These are phyloP conservation scores for Jasminum sambac DNA, from an alignment of 257 asterid genomes.

Conservation along the genomic window DNA sequence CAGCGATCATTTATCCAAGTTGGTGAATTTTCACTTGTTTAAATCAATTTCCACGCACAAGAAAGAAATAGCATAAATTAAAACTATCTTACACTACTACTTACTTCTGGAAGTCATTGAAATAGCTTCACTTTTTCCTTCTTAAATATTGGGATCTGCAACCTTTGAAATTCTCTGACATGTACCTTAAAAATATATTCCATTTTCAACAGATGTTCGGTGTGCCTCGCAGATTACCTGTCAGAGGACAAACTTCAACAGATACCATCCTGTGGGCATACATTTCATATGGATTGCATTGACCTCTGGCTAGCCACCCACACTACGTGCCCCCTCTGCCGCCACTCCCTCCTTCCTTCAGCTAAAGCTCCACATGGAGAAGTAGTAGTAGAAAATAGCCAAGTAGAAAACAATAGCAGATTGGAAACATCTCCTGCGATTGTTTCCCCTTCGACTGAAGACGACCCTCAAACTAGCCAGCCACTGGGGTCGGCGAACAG, in stretches of 20 bases:
- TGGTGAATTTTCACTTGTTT: not conserved
- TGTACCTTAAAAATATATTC: not conserved
- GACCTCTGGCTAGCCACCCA: conserved; percentile 76
- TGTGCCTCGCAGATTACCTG: conserved; percentile 78
- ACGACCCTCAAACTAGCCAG: conserved; percentile 36
- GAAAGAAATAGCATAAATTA: not conserved
- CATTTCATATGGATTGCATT: conserved; percentile 82
- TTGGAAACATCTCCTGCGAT: conserved; percentile 15
- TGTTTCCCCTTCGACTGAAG: conserved; percentile 17
- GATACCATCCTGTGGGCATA: conserved; percentile 80
- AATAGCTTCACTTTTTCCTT: not conserved
- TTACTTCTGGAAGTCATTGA: not conserved
- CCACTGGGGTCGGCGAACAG: conserved; percentile 10
- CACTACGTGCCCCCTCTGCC: conserved; percentile 86
- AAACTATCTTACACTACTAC: not conserved
- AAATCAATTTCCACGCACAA: not conserved
- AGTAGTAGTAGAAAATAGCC: conserved; percentile 19
- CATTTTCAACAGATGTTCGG: conserved; percentile 59
- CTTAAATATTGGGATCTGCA: too few species aligned
- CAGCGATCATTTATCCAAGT: too few species aligned
- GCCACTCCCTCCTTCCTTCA: conserved; percentile 61
- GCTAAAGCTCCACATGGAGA: conserved; percentile 27
- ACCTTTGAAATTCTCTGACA: not conserved
- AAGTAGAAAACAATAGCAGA: conserved; percentile 10
- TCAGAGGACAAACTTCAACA: conserved; percentile 75